Conservation (phyloP, 345 rosid species). For the Nasturtium officinale region DNA sequence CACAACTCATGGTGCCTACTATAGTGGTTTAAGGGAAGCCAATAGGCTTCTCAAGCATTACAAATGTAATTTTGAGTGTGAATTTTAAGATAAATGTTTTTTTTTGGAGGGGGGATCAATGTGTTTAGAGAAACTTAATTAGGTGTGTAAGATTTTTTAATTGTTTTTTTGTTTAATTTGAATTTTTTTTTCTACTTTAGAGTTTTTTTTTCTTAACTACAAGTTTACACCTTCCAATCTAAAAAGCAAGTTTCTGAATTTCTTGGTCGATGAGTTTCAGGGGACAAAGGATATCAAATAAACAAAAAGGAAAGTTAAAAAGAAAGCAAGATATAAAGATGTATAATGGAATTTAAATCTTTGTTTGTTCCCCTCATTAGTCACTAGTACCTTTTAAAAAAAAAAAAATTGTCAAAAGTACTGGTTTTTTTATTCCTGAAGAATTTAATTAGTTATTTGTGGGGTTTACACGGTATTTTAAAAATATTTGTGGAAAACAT, state of each 20-base stretch:
- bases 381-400: too few relatives aligned
- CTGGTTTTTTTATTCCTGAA: too few relatives aligned
- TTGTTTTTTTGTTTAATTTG: conserved; percentile 28
- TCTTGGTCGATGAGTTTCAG: conserved; percentile 27
- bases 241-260: conserved; percentile 30
- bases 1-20: conserved; percentile 96
- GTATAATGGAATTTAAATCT: conserved; percentile 16
- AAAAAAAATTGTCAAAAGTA: too few relatives aligned
- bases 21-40: conserved; percentile 95
- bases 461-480: conserved; percentile 15
- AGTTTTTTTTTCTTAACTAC: conserved; percentile 16
- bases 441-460: background rate
- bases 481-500: conserved; percentile 10
- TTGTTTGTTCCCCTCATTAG: conserved; percentile 33
- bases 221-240: conserved; percentile 31
- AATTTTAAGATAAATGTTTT: conserved; percentile 36
- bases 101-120: background rate
- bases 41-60: conserved; percentile 91
- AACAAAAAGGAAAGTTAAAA: conserved; percentile 26
- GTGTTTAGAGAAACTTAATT: conserved; percentile 40
- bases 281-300: conserved; percentile 34
- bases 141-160: conserved; percentile 39
- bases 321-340: conserved; percentile 35
- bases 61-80: conserved; percentile 51
- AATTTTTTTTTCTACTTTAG: conserved; percentile 41